phyloP scores from a whole-genome alignment of 108 stramenopile genomes.

The Skeletonema tropicum region DNA sequence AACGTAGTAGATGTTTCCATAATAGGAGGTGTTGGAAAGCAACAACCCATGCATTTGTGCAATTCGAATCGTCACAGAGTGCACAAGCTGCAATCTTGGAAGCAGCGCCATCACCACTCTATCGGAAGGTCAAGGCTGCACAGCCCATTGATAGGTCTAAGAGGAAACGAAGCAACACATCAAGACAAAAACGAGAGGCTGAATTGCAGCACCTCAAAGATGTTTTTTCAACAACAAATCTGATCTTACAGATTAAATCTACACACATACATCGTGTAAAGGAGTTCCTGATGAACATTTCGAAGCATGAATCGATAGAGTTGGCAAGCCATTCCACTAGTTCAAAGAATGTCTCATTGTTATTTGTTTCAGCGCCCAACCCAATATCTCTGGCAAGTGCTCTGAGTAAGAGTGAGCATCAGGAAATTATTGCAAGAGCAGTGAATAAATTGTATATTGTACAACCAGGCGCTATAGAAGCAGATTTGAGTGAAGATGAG shows the following conservation, averaged over 20 bases:
- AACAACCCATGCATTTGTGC: conserved; percentile 1
- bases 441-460: not conserved
- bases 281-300: not conserved
- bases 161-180: not conserved
- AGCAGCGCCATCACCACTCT: not conserved
- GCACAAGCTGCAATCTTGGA: not conserved
- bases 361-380: not conserved
- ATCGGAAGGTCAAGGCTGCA: not conserved
- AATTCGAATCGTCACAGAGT: not conserved
- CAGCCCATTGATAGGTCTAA: not conserved
- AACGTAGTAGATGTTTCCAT: not conserved
- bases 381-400: conserved; percentile 1
- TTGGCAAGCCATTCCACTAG: not conserved
- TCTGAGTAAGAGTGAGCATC: not conserved
- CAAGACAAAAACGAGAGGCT: not conserved
- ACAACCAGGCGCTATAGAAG: not conserved
- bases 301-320: not conserved
- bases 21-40: not conserved
- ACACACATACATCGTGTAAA: not conserved
- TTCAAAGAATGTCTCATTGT: not conserved
- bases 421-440: not conserved
- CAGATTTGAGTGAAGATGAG: not conserved
- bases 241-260: not conserved
- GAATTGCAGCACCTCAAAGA: not conserved
- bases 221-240: not conserved